Evolutionary conservation across 768 basidiomycete species (phyloP), one percentile per base, ranked within the genome.

Genomic region (Tulasnella sp.): DNA sequence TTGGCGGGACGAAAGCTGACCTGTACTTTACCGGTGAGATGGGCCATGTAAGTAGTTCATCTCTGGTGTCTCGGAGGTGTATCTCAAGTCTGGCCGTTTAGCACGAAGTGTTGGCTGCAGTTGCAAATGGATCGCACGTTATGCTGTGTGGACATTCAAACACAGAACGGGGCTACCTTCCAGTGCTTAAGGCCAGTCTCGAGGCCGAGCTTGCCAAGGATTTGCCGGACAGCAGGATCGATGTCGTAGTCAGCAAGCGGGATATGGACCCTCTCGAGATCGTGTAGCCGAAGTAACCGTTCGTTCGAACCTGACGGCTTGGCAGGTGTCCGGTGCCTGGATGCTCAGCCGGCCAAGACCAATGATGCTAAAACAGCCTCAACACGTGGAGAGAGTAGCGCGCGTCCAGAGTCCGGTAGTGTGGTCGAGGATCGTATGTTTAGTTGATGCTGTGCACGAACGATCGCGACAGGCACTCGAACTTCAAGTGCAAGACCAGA

Each of bases 111-210:
- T 74, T 97, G 39, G 85, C 86, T 1, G 78, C 86, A 1, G 75
- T 88, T 11, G 86, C 86, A 8, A 69, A 72, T 40, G 87, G 89
- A 32, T 80, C 74, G 64, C 78, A 86, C 66, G 84, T 96, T 66
- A 77, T 96, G 61, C 76, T 96, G 55, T 91, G 91, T 84, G 88
- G 88, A 15, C 94, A 97, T 70, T 86, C 89, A 14, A 92, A 92
- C 70, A 93, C 93, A 41, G 94, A 98, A 71, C 85, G 93, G 31
- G 90, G 90, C 0, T 97, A 89, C 70, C 82, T 98, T 54, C 79
- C 82, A 15, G 72, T 79, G 21, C 77, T 97, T 31, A 82, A 82
- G 36, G 69, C 72, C 11, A 82, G 80, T 69, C 73, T 97, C 60
- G 66, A 68, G 59, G 62, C 65, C 46, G 78, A 82, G 67, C 71